Evolutionary conservation across 2,329 filamentous ascomycete genomes (phyloP).

Genomic region (Apiospora arundinis): DNA sequence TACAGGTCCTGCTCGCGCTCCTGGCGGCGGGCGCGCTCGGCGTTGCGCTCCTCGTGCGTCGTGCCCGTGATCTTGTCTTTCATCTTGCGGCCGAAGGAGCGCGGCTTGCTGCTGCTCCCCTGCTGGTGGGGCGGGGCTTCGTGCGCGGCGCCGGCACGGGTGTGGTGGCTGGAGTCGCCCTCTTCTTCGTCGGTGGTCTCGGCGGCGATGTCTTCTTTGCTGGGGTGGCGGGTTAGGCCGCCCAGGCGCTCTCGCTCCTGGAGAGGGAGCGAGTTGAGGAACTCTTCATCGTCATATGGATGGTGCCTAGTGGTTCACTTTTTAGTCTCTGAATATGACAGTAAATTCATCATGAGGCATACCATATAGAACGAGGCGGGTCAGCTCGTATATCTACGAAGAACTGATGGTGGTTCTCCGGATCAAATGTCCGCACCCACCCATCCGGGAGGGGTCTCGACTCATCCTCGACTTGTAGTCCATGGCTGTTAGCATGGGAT

Average conservation of each 20-base stretch:
- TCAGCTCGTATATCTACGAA: constrained; percentile 63
- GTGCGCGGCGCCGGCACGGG: neutral
- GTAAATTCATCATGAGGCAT: neutral
- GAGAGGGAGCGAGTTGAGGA: constrained; percentile 52
- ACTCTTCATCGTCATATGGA: constrained; percentile 64
- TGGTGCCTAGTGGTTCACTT: constrained; percentile 48
- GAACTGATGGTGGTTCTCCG: constrained; percentile 62
- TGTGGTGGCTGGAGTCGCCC: constrained; percentile 39
- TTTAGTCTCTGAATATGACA: neutral
- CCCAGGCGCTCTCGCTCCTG: constrained; percentile 56
- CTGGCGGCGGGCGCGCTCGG: constrained; percentile 51
- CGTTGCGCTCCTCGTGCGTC: constrained; percentile 60
- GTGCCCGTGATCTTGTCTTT: constrained; percentile 65
- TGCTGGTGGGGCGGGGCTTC: constrained; percentile 14
- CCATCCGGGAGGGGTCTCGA: constrained; percentile 58
- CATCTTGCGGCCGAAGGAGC: constrained; percentile 57
- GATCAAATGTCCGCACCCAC: constrained; percentile 64
- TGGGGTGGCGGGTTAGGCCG: constrained; percentile 41
- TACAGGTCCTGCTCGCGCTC: constrained; percentile 59
- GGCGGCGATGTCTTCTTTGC: constrained; percentile 47
- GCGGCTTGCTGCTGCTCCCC: constrained; percentile 41
- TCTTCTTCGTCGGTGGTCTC: constrained; percentile 54
- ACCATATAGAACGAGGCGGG: constrained; percentile 63
- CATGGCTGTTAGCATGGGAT: neutral
- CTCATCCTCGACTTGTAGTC: constrained; percentile 60